Evolutionary conservation across 176 grass and related monocot genomes (phyloP).

Genomic region (Cenchrus americanus): DNA sequence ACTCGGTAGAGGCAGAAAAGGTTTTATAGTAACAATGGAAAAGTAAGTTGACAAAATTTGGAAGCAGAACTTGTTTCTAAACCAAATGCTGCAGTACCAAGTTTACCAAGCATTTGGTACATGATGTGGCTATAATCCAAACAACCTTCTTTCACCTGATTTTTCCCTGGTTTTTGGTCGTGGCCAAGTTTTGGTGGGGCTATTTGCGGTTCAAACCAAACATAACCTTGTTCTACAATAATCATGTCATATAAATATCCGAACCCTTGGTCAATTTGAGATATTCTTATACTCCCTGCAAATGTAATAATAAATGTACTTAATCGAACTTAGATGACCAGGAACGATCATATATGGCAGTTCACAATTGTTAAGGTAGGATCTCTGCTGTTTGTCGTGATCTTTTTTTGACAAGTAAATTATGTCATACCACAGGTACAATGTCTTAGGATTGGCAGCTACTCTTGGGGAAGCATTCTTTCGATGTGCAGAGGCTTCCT

Average conservation of each 20-base stretch:
- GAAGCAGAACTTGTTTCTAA: neutral
- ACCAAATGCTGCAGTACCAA: neutral
- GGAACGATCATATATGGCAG: slow-evolving; percentile 8
- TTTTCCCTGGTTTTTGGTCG: neutral
- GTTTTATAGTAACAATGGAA: neutral
- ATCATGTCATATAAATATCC: slow-evolving; percentile 11
- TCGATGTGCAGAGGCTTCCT: slow-evolving; percentile 63
- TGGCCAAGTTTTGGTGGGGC: neutral
- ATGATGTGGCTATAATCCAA: neutral
- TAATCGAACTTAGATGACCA: neutral
- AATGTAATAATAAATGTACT: neutral
- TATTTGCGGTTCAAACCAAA: neutral
- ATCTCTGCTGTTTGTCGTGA: slow-evolving; percentile 30
- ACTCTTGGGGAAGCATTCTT: slow-evolving; percentile 90
- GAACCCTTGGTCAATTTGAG: neutral
- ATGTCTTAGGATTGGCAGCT: slow-evolving; percentile 82
- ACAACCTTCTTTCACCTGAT: neutral
- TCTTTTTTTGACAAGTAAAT: slow-evolving; percentile 23
- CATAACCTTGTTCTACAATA: neutral
- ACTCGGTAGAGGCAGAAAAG: neutral
- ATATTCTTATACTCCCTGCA: slow-evolving; percentile 11
- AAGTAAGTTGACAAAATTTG: neutral
- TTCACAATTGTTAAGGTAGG: slow-evolving; percentile 18
- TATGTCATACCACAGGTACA: slow-evolving; percentile 74
- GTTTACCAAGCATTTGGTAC: neutral